Conservation (phyloP, 352 stramenopile species). For the Pythium phragmiticola region DNA sequence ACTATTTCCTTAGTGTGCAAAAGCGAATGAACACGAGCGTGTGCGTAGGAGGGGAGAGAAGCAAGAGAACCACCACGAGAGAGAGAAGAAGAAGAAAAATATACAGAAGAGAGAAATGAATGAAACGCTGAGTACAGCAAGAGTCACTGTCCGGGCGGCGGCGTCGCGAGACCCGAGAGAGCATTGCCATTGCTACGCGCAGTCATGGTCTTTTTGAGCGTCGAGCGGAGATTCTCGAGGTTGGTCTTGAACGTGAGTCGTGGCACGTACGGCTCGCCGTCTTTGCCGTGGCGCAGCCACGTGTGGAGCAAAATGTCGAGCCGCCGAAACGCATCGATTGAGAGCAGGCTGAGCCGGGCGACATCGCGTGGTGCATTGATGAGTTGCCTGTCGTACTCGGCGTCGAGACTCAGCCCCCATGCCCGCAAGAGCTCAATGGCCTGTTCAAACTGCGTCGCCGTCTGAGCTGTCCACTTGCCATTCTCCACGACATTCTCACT, state of each 20-base stretch:
- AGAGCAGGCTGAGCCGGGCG: constrained; percentile 11
- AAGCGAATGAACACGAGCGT: neutral
- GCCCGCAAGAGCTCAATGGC: constrained; percentile 43
- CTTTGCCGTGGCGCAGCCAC: constrained; percentile 34
- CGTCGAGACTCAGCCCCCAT: constrained; percentile 48
- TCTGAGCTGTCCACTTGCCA: constrained; percentile 44
- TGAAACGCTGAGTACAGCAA: neutral
- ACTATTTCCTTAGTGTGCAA: neutral
- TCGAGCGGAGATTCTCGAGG: constrained; percentile 22
- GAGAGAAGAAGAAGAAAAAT: constrained; percentile 1
- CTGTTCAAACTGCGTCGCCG: constrained; percentile 47
- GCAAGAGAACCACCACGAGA: neutral
- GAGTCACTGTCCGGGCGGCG: neutral
- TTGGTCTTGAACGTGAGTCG: constrained; percentile 26
- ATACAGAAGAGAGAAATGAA: constrained; percentile 1
- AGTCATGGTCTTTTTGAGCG: constrained; percentile 26
- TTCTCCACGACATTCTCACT: constrained; percentile 46
- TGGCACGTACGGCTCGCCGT: constrained; percentile 15
- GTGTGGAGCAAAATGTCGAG: constrained; percentile 36
- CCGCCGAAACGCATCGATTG: constrained; percentile 35
- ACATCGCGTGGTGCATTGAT: constrained; percentile 16
- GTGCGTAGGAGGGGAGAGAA: neutral
- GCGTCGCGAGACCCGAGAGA: constrained; percentile 5
- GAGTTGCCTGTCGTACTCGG: constrained; percentile 44
- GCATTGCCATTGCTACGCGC: neutral